Evolutionary conservation across 1,139 yeast genomes (phyloP).

Genomic region (Casaregolazyma lundiana): DNA sequence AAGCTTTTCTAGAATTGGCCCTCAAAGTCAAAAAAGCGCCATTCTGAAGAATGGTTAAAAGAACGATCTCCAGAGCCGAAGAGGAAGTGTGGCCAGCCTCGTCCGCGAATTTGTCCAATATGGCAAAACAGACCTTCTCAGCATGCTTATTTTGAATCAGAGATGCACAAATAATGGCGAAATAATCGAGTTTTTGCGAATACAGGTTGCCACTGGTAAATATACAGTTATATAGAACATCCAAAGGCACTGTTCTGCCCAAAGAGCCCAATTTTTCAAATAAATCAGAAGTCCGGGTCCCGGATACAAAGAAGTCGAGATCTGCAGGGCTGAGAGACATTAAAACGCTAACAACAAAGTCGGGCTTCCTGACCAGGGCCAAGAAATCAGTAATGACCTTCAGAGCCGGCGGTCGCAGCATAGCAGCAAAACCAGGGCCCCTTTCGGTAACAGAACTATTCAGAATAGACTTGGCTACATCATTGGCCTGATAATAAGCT

Average conservation of each 20-base stretch:
- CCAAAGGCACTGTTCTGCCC: slow-evolving; percentile 30
- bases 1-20: not conserved
- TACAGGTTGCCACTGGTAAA: slow-evolving; percentile 24
- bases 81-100: slow-evolving; percentile 22
- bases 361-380: slow-evolving; percentile 33
- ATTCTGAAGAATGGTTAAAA: slow-evolving; percentile 24
- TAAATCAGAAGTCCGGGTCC: slow-evolving; percentile 19
- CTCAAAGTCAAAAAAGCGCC: slow-evolving; percentile 24
- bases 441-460: slow-evolving; percentile 10
- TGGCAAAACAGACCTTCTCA: slow-evolving; percentile 22
- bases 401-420: slow-evolving; percentile 24
- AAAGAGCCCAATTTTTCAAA: slow-evolving; percentile 27
- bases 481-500: slow-evolving; percentile 26
- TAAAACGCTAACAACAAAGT: slow-evolving; percentile 32
- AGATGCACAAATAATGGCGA: slow-evolving; percentile 27
- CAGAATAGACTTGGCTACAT: slow-evolving; percentile 23
- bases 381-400: slow-evolving; percentile 32
- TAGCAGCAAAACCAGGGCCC: slow-evolving; percentile 20
- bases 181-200: slow-evolving; percentile 29
- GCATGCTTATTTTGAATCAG: slow-evolving; percentile 23
- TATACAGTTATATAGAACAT: slow-evolving; percentile 31
- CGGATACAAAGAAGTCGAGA: slow-evolving; percentile 21
- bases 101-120: slow-evolving; percentile 23
- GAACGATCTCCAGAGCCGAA: slow-evolving; percentile 22
- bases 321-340: slow-evolving; percentile 26